These are phyloP conservation scores for Parastagonospora nodorum DNA, from an alignment of 2,329 filamentous ascomycete genomes.

Conservation along the genomic window DNA sequence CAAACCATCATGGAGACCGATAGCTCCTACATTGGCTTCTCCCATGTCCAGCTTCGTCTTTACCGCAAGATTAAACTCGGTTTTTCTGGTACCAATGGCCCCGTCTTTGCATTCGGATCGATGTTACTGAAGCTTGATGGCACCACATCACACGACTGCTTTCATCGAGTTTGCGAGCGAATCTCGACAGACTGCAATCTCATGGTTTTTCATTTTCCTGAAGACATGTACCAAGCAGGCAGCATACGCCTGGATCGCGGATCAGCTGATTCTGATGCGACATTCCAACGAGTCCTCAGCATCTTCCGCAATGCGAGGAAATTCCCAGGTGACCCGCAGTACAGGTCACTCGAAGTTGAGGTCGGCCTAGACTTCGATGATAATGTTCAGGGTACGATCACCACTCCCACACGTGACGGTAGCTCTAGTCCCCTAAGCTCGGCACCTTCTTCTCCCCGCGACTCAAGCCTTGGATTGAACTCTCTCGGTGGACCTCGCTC, in stretches of 20 bases:
- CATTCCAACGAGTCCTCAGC: conserved; percentile 5
- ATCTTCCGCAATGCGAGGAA: conserved; percentile 10
- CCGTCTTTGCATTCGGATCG: neutral
- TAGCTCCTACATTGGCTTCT: neutral
- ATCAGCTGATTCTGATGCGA: neutral
- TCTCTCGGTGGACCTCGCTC: too few relatives aligned
- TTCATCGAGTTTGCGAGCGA: conserved; percentile 8
- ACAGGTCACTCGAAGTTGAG: conserved; percentile 13
- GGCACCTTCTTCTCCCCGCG: too few relatives aligned
- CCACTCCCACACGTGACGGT: too few relatives aligned
- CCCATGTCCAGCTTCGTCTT: conserved; percentile 10
- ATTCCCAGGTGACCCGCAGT: conserved; percentile 7
- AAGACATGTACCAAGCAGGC: conserved; percentile 15
- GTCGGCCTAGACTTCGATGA: neutral
- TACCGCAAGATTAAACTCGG: conserved; percentile 1
- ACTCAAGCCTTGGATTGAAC: too few relatives aligned
- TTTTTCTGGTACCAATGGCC: neutral
- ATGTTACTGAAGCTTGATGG: conserved; percentile 3
- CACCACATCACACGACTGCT: conserved; percentile 8
- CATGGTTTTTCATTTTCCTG: conserved; percentile 16
- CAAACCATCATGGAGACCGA: neutral
- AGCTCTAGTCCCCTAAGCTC: too few relatives aligned
- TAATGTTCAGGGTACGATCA: too few relatives aligned
- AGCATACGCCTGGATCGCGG: conserved; percentile 9
- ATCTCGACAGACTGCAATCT: conserved; percentile 9